Evolutionary conservation across 495 filamentous ascomycete genomes (phyloP), one percentile per base, ranked within the genome.

Genomic region (Talaromyces stipitatus): DNA sequence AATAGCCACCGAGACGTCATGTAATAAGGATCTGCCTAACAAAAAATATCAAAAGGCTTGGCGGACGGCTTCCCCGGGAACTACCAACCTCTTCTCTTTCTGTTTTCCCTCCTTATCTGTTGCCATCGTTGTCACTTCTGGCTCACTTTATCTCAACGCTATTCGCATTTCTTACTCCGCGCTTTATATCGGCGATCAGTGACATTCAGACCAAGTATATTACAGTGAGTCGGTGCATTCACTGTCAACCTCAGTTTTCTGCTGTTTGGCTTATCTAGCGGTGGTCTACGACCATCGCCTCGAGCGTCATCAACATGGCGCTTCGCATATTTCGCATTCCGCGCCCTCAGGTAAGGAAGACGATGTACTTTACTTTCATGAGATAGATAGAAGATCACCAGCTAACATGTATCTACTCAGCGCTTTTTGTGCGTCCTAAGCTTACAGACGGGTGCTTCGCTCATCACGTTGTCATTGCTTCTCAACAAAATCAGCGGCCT

Each of bases 401-500:
- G 48, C 24, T 46, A 23, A 46, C 38, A 30, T 26, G 30, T 50
- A 12, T 1, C 7, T 32, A 9, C 28, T 12, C 67, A 91, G 88
- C 81, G 83, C 50, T 95, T 95, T 72, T 83, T 95, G 60, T 87
- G 87, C 67, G 67, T 89, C 60, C 89, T 95, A 75, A 88, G 87
- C 70, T 84, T 96, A 52, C 87, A 88, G 58, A 91, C 89, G 29
- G 91, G 89, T 62, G 85, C 88, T 38, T 89, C 92, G 56, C 75
- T 95, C 56, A 86, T 94, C 57, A 83, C 86, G 5, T 75, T 92
- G 59, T 84, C 87, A 10, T 76, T 92, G 55, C 72, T 94, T 27
- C 79, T 96, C 66, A 96, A 96, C 76, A 95, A 95, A 72, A 79
- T 87, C 60, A 89, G 89, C 55, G 90, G 89, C 55, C 73, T 95